Percentiles rank a stretch among this genome's conserved stretches.
Conservation (phyloP, 225 moss, liverwort and hornwort species). For the Straminergon stramineum region DNA sequence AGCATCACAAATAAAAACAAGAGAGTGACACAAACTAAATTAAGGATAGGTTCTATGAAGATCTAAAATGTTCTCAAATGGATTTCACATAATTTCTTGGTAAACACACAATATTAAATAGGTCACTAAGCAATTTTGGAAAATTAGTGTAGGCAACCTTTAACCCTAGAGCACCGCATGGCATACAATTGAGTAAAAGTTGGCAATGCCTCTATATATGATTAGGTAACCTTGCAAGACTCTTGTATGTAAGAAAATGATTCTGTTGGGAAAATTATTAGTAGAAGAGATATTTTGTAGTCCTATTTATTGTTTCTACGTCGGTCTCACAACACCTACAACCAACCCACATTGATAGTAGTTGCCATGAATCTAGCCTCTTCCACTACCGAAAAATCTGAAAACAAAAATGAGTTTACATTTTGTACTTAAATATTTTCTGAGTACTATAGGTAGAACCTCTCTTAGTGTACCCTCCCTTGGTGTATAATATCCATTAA, state of each 20-base stretch:
- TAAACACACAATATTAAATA: neutral
- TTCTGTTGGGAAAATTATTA: too few relatives aligned
- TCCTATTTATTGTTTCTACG: too few relatives aligned
- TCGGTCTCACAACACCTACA: neutral
- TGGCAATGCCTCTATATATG: too few relatives aligned
- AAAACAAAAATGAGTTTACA: neutral
- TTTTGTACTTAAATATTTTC: neutral
- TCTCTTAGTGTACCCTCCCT: too few relatives aligned
- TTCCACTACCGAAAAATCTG: accelerated
- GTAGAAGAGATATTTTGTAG: too few relatives aligned
- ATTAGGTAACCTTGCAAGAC: too few relatives aligned
- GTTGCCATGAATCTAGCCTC: neutral
- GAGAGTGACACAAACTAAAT: neutral
- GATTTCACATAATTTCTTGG: neutral
- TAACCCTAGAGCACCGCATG: accelerated
- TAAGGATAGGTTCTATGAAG: neutral
- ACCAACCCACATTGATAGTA: accelerated
- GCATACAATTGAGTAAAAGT: accelerated
- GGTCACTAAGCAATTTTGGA: neutral
- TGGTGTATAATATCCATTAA: too few relatives aligned
- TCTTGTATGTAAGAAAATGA: too few relatives aligned
- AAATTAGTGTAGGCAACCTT: neutral
- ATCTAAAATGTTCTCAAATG: neutral
- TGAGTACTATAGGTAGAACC: too few relatives aligned
- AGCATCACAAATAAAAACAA: too few relatives aligned